Evolutionary conservation across 2,329 filamentous ascomycete species (phyloP).

Genomic region (Fusarium sacchari): DNA sequence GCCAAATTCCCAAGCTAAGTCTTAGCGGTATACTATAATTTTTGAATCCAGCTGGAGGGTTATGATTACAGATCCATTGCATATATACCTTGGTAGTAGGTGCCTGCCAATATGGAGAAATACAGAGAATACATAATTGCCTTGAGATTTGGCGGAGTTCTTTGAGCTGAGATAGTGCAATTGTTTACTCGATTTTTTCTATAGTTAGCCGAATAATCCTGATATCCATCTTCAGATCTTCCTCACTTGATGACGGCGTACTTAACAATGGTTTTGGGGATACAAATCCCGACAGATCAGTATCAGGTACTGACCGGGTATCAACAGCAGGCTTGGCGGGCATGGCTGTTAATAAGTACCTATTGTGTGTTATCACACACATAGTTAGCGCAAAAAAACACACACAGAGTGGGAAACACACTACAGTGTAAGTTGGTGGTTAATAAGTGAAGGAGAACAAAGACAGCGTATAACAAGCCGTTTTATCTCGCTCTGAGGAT

Average conservation of each 20-base stretch:
- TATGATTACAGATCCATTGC: background rate
- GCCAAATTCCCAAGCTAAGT: conserved; percentile 7
- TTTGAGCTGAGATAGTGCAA: background rate
- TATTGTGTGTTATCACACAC: background rate
- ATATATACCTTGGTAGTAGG: background rate
- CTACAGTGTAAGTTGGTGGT: background rate
- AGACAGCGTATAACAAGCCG: background rate
- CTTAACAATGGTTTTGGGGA: background rate
- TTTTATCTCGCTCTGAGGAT: background rate
- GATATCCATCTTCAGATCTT: background rate
- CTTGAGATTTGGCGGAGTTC: background rate
- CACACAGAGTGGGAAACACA: background rate
- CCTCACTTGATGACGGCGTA: background rate
- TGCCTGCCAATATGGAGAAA: background rate
- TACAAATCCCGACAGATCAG: background rate
- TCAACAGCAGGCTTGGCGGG: background rate
- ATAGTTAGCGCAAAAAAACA: background rate
- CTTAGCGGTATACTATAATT: background rate
- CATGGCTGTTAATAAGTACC: background rate
- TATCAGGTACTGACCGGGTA: background rate
- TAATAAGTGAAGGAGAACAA: background rate
- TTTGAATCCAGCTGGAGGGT: background rate
- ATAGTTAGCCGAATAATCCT: background rate
- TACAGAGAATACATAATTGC: too few relatives aligned
- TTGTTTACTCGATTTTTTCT: too few relatives aligned